Conservation (phyloP, 306 rosid species). For the Parietaria judaica region DNA sequence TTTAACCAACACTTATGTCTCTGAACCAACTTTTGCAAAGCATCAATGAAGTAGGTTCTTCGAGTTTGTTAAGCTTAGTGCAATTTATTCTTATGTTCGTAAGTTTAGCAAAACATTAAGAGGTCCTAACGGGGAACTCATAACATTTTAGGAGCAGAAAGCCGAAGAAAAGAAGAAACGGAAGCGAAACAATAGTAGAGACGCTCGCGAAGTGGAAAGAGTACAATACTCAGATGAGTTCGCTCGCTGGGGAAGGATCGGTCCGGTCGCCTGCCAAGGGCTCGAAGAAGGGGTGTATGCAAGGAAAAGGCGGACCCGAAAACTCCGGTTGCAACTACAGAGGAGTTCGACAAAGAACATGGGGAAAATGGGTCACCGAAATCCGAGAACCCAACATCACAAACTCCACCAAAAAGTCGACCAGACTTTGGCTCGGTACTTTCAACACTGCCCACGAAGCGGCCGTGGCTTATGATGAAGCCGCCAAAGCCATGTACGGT, state of each 20-base stretch:
- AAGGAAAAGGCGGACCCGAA: constrained; percentile 94
- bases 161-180: constrained; percentile 42
- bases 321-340: constrained; percentile 57
- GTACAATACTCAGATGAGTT: constrained; percentile 25
- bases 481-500: constrained; percentile 78
- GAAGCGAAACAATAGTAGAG: constrained; percentile 37
- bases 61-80: too few species aligned
- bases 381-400: constrained; percentile 54
- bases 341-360: constrained; percentile 87
- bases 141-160: constrained; percentile 33
- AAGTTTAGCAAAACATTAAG: too few species aligned
- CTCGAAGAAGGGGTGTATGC: constrained; percentile 80
- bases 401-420: constrained; percentile 24
- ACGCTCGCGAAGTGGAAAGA: constrained; percentile 64
- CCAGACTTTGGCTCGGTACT: constrained; percentile 89
- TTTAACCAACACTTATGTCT: too few species aligned
- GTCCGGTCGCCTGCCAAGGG: constrained; percentile 51
- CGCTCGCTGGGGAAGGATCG: constrained; percentile 26
- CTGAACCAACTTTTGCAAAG: too few species aligned
- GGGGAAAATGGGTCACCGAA: constrained; percentile 97
- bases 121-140: neutral
- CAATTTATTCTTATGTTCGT: too few species aligned
- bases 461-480: constrained; percentile 80
- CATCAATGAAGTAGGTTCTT: too few species aligned
- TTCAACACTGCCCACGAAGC: constrained; percentile 72